Evolutionary conservation across 2,329 filamentous ascomycete genomes (phyloP).

Genomic region (Ramichloridium luteum): DNA sequence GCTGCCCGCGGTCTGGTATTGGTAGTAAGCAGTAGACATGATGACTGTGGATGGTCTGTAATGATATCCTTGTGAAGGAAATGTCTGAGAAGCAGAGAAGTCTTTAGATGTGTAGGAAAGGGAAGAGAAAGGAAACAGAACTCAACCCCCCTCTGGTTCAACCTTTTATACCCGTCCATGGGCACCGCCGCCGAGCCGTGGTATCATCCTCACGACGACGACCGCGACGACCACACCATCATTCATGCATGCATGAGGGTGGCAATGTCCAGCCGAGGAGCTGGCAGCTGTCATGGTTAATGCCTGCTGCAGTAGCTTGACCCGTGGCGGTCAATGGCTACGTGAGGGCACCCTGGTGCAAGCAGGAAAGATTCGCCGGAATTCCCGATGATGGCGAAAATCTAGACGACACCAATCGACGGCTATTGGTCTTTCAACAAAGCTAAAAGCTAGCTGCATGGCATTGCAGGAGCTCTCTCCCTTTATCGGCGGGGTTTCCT

Average conservation of each 20-base stretch:
- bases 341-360: slow-evolving; percentile 6
- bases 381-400: slow-evolving; percentile 12
- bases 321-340: slow-evolving; percentile 1
- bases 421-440: slow-evolving; percentile 21
- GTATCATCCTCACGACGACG: slow-evolving; percentile 13
- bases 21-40: slow-evolving; percentile 23
- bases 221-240: slow-evolving; percentile 18
- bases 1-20: slow-evolving; percentile 20
- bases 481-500: too few relatives aligned
- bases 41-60: slow-evolving; percentile 5
- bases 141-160: slow-evolving; percentile 10
- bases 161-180: slow-evolving; percentile 19
- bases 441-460: slow-evolving; percentile 25
- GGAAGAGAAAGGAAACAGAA: slow-evolving; percentile 16
- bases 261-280: slow-evolving; percentile 7
- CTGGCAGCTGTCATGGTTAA: slow-evolving; percentile 9
- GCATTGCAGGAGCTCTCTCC: too few relatives aligned
- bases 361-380: slow-evolving; percentile 18
- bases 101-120: slow-evolving; percentile 6
- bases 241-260: slow-evolving; percentile 14
- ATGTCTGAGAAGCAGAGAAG: slow-evolving; percentile 2
- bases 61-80: background rate
- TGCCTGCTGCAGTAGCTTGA: slow-evolving; percentile 4
- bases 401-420: slow-evolving; percentile 13
- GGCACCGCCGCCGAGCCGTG: slow-evolving; percentile 8